Percentiles rank a stretch among this genome's conserved stretches.
phyloP scores from a whole-genome alignment of 352 stramenopile genomes.

The Phytophthora tubulina region DNA sequence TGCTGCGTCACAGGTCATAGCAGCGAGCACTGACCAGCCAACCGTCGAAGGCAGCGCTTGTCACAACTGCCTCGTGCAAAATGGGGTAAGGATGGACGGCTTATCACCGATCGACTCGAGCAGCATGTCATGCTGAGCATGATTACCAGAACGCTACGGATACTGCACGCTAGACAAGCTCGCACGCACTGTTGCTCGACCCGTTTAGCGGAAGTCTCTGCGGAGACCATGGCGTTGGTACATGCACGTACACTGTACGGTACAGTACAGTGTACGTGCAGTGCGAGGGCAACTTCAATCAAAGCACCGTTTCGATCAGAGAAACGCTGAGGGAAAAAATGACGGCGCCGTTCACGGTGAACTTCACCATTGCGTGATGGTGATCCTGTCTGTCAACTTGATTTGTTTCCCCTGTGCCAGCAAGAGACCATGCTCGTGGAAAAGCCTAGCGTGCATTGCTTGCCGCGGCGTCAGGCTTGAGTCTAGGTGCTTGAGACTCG shows the following conservation, averaged over 20 bases:
- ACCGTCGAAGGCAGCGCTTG: conserved; percentile 6
- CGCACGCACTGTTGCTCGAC: no score
- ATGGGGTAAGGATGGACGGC: conserved; percentile 4
- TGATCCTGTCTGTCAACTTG: conserved; percentile 43
- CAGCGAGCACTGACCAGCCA: background rate
- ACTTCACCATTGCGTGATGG: conserved; percentile 7
- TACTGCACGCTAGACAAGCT: background rate
- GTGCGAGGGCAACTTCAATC: conserved; percentile 6
- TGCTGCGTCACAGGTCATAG: conserved; percentile 14
- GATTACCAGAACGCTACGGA: background rate
- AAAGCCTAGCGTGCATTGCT: conserved; percentile 15
- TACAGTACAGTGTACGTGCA: background rate
- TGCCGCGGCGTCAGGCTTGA: no score
- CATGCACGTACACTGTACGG: no score
- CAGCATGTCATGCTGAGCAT: background rate
- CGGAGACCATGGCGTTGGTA: no score
- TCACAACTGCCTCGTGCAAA: conserved; percentile 18
- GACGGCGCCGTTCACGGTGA: background rate
- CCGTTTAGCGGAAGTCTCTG: no score
- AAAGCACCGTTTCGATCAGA: background rate
- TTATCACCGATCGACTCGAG: conserved; percentile 14
- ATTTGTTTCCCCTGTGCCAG: conserved; percentile 33
- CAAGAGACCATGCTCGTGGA: conserved; percentile 24
- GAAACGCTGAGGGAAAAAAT: background rate
- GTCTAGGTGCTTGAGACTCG: background rate